A percentile compares a stretch with the other conserved stretches of the same genome.
phyloP scores from a whole-genome alignment of 2,329 filamentous ascomycete species.

The Phyllosticta citriasiana region DNA sequence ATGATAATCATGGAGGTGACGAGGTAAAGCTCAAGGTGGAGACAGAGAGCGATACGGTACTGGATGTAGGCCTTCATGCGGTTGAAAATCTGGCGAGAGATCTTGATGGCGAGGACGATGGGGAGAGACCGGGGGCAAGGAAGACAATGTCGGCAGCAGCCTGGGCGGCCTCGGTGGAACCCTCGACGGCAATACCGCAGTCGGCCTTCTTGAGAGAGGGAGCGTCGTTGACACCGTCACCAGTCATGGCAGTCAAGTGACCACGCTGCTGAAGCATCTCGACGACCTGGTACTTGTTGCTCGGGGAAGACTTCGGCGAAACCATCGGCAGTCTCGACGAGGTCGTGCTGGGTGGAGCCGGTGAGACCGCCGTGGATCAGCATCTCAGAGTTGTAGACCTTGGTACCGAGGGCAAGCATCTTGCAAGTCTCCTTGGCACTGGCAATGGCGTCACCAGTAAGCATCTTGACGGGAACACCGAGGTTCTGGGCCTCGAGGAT shows the following conservation, averaged over 20 bases:
- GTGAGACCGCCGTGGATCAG: constrained; percentile 67
- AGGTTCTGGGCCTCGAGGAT: constrained; percentile 67
- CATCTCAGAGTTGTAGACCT: constrained; percentile 72
- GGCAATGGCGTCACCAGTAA: constrained; percentile 70
- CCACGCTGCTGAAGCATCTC: constrained; percentile 67
- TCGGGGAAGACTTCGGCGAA: constrained; percentile 67
- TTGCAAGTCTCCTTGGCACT: constrained; percentile 77
- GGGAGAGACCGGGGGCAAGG: constrained; percentile 60
- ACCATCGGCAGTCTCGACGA: constrained; percentile 64
- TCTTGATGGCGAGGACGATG: constrained; percentile 65
- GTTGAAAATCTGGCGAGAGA: constrained; percentile 65
- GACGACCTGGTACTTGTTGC: constrained; percentile 68
- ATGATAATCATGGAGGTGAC: constrained; percentile 71
- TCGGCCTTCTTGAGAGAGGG: constrained; percentile 66
- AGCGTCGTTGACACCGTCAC: constrained; percentile 65
- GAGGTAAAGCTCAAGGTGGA: constrained; percentile 67
- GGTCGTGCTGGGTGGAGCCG: constrained; percentile 63
- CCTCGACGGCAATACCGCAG: constrained; percentile 65
- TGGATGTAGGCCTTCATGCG: constrained; percentile 70
- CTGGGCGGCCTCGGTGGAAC: constrained; percentile 61
- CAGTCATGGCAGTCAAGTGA: constrained; percentile 66
- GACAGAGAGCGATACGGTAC: constrained; percentile 65
- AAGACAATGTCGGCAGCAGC: constrained; percentile 66
- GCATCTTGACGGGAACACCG: constrained; percentile 70
- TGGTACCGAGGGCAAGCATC: constrained; percentile 69